phyloP scores from a whole-genome alignment of 352 stramenopile species.

The Phytophthora niederhauseri region DNA sequence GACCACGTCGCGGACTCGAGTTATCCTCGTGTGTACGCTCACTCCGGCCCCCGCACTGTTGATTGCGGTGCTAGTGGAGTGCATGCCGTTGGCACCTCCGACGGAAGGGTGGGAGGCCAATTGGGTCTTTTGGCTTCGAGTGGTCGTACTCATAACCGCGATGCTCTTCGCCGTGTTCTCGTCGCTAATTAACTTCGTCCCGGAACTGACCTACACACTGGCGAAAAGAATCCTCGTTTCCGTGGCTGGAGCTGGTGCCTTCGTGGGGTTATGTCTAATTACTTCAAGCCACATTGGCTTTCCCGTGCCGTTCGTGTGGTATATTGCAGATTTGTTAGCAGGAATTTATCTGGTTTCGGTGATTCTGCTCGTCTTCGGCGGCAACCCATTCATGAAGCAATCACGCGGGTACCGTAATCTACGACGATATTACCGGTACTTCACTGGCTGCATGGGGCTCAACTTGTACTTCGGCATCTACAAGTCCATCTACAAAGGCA shows the following conservation, averaged over 20 bases:
- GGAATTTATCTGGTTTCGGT: neutral
- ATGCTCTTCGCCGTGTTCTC: conserved; percentile 7
- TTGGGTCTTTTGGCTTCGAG: conserved; percentile 17
- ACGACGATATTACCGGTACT: neutral
- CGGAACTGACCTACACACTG: neutral
- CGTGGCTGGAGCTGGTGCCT: neutral
- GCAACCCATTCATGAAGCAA: neutral
- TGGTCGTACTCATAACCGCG: neutral
- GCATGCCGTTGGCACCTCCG: conserved; percentile 4
- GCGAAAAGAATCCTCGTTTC: neutral
- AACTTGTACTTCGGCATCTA: conserved; percentile 1
- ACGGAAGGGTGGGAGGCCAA: conserved; percentile 17
- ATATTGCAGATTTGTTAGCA: neutral
- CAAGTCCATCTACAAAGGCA: neutral
- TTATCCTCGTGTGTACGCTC: conserved; percentile 5
- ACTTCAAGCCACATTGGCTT: neutral
- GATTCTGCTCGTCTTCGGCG: neutral
- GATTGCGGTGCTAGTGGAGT: conserved; percentile 15
- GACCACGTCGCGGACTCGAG: conserved; percentile 7
- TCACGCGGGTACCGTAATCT: neutral
- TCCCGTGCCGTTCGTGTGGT: neutral
- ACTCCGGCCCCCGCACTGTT: conserved; percentile 12
- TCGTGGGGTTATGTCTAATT: neutral
- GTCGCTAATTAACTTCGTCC: conserved; percentile 1
- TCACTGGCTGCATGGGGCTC: neutral